phyloP scores from a whole-genome alignment of 2,329 filamentous ascomycete species.

The Fusarium guadeloupense region DNA sequence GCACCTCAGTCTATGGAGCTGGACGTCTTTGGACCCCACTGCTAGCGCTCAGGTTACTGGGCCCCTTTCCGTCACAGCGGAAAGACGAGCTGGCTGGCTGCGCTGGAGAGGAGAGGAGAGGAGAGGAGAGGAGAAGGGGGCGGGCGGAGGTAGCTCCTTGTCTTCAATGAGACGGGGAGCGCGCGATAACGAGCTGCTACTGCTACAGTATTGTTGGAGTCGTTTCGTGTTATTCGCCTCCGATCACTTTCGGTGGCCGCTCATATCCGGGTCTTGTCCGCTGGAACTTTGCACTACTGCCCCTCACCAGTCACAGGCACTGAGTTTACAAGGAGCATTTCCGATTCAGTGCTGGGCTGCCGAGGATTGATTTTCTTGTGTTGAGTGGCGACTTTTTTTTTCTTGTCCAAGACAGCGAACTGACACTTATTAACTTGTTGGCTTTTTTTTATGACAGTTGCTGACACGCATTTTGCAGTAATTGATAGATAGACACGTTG shows the following conservation, averaged over 20 bases:
- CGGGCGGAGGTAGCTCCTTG: neutral
- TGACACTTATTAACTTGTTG: conserved; percentile 1
- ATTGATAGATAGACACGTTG: conserved; percentile 29
- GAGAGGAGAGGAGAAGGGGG: neutral
- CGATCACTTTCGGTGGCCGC: conserved; percentile 6
- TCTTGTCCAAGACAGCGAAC: too few relatives aligned
- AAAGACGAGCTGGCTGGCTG: neutral
- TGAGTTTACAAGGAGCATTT: conserved; percentile 11
- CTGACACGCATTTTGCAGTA: conserved; percentile 16
- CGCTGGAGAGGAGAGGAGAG: neutral
- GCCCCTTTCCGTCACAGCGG: neutral
- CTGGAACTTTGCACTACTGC: conserved; percentile 6
- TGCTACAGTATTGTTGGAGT: neutral
- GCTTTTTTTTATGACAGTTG: conserved; percentile 7
- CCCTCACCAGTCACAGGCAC: conserved; percentile 28
- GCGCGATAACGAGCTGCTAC: neutral
- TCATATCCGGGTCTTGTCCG: conserved; percentile 11
- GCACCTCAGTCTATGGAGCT: conserved; percentile 15
- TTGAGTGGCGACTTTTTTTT: conserved; percentile 4
- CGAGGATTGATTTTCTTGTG: neutral
- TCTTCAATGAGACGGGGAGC: too few relatives aligned
- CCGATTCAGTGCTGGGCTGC: conserved; percentile 20
- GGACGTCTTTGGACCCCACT: conserved; percentile 22
- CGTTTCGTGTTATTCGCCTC: neutral
- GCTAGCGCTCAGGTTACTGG: conserved; percentile 3